Conservation (phyloP, 352 stramenopile species). For the Saprolegnia parasitica region DNA sequence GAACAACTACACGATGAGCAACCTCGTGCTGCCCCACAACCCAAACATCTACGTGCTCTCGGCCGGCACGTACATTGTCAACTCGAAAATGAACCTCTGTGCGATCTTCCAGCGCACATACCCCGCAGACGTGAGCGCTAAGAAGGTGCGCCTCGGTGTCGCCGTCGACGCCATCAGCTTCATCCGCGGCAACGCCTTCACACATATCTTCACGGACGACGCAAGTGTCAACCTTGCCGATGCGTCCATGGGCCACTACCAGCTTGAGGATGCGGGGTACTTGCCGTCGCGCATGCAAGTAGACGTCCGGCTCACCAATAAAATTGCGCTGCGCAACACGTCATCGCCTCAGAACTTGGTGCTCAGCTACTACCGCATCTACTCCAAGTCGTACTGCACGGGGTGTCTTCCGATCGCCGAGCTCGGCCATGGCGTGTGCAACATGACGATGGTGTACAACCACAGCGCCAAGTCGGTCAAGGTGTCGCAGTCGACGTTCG, state of each 20-base stretch:
- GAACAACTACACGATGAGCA: not conserved
- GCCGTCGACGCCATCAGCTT: not conserved
- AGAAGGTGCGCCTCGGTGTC: not conserved
- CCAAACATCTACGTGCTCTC: not conserved
- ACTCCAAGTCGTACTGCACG: conserved; percentile 13
- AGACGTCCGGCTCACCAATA: not conserved
- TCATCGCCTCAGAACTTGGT: not conserved
- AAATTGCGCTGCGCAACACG: too few species aligned
- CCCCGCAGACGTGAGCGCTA: not conserved
- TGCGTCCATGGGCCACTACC: not conserved
- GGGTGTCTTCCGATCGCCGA: conserved; percentile 3
- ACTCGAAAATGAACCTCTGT: conserved; percentile 10
- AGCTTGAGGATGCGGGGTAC: not conserved
- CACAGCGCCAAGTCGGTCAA: conserved; percentile 2
- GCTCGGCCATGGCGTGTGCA: conserved; percentile 12
- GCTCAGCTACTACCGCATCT: conserved; percentile 9
- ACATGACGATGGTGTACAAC: conserved; percentile 6
- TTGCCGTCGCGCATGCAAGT: not conserved
- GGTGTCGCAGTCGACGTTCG: too few species aligned
- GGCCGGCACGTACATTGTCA: not conserved
- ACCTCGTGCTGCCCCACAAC: too few species aligned
- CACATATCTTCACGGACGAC: not conserved
- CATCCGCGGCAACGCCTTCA: not conserved
- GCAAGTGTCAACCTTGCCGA: not conserved
- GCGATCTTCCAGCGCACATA: not conserved